phyloP scores from a whole-genome alignment of 1,139 yeast species.

The Ogataea hybrid region DNA sequence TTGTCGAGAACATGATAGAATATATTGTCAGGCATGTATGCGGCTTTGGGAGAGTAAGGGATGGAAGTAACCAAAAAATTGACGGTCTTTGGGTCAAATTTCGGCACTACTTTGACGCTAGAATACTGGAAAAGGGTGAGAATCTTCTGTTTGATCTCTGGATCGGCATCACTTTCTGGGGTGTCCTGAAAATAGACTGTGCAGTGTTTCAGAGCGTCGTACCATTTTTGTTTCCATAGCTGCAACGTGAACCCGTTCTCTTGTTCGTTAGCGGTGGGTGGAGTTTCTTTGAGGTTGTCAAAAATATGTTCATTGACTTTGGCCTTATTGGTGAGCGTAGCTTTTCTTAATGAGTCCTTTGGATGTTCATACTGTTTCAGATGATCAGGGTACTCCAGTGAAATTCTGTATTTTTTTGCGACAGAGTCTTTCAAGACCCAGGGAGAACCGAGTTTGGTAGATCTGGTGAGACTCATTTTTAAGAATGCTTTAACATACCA shows the following conservation, averaged over 20 bases:
- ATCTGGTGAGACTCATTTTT: conserved; percentile 78
- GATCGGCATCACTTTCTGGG: conserved; percentile 23
- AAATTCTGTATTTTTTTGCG: conserved; percentile 58
- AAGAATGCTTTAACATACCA: conserved; percentile 87
- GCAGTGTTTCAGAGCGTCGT: conserved; percentile 27
- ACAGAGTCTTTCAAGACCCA: conserved; percentile 90
- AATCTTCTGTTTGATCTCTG: conserved; percentile 25
- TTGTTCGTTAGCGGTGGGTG: conserved; percentile 32
- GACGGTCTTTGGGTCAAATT: conserved; percentile 30
- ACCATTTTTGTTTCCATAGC: conserved; percentile 35
- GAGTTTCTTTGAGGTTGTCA: conserved; percentile 33
- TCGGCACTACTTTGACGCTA: conserved; percentile 26
- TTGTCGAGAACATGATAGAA: conserved; percentile 58
- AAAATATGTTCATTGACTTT: conserved; percentile 22
- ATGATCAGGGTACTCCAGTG: conserved; percentile 53
- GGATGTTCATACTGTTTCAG: conserved; percentile 28
- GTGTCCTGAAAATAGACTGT: conserved; percentile 30
- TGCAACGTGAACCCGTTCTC: conserved; percentile 27
- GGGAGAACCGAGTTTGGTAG: conserved; percentile 88
- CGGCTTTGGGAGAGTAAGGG: conserved; percentile 34
- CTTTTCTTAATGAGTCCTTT: conserved; percentile 8
- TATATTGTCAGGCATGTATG: conserved; percentile 52
- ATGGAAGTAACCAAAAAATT: conserved; percentile 60
- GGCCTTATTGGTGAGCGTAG: conserved; percentile 1
- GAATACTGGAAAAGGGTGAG: conserved; percentile 29